Evolutionary conservation across 23 red algal species (phyloP).

Genomic region (Pyropia haitanensis): DNA sequence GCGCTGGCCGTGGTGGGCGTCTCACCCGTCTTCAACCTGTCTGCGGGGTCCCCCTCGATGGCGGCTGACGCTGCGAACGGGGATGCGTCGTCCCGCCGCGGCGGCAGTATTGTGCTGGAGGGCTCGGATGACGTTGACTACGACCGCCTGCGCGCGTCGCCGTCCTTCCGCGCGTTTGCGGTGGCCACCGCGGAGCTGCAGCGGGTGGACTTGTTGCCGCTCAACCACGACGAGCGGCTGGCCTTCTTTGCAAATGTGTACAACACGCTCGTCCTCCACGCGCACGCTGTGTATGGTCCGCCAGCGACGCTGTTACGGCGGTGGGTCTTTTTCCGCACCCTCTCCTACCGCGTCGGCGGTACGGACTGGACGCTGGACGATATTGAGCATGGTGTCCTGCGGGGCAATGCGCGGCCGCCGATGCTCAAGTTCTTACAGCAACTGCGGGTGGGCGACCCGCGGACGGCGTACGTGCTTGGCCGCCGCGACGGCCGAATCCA

Average conservation of each 20-base stretch:
- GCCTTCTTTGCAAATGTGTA: constrained; percentile 97
- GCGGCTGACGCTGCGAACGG: no score
- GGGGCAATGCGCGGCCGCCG: constrained; percentile 81
- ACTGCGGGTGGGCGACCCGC: constrained; percentile 78
- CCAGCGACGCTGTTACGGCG: constrained; percentile 68
- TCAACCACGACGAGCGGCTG: constrained; percentile 77
- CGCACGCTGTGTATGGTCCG: constrained; percentile 67
- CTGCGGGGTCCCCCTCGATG: no score
- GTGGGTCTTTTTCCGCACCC: constrained; percentile 75
- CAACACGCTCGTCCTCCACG: constrained; percentile 91
- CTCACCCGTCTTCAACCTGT: no score
- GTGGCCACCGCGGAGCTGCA: constrained; percentile 86
- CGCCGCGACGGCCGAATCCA: constrained; percentile 84
- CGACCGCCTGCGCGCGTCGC: constrained; percentile 41
- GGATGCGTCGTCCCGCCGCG: no score
- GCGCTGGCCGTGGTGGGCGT: no score
- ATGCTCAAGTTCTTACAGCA: constrained; percentile 81
- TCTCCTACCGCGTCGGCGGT: constrained; percentile 85
- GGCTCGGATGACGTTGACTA: constrained; percentile 76
- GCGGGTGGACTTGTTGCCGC: constrained; percentile 54
- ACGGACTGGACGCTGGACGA: constrained; percentile 92
- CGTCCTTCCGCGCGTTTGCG: constrained; percentile 72
- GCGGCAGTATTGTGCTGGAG: no score
- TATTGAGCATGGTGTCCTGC: constrained; percentile 96
- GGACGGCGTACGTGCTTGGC: constrained; percentile 73